Evolutionary conservation across 1,284 basidiomycete genomes (phyloP), one percentile per base, ranked within the genome.

Genomic region (Taiwanofungus camphoratus): DNA sequence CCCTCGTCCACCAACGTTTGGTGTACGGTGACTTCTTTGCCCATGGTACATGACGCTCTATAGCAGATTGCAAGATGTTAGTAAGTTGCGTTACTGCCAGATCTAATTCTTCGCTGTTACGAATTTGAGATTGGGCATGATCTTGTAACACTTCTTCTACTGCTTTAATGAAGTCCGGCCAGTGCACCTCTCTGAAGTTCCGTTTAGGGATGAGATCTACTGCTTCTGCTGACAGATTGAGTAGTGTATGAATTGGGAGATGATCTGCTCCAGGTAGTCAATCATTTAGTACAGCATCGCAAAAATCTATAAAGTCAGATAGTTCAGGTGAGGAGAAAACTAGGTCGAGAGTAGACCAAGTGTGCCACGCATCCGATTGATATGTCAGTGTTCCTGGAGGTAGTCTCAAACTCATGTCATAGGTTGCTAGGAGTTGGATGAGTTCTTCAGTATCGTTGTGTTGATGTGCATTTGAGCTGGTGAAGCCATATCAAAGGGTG

Each of bases 1-100:
- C 57, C 11, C 42, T 50, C 7, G 49, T 52, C 60, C 59, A 59
- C 56, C 57, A 60, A 9, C 56, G 27, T 38, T 57, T 59, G 23
- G 57, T 26, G 48, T 54, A 45, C 18, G 65, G 61, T 40, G 22
- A 45, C 1, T 50, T 56, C 12, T 49, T 48, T 2, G 49, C 36
- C 2, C 49, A 16, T 0, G 62, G 63, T 0, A 68, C 58, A 0
- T 44, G 39, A 12, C 48, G 26, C 0, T 37, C 35, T 2, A 64
- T 58, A 0, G 55, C 49, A 0, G 33, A n/a, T 18, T 51, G 41
- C 2, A 65, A 46, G 3, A 50, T 45, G 1, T 37, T 31, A 4
- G 48, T 55, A 3, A 66, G 49, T 0, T 36, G 13, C 0, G 36
- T 13, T 0, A 52, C 46, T 0, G 39, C 37, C 0, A 27, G 4